These are phyloP conservation scores for Ceratopteris richardii DNA, from an alignment of 75 land plant species.

Conservation along the genomic window DNA sequence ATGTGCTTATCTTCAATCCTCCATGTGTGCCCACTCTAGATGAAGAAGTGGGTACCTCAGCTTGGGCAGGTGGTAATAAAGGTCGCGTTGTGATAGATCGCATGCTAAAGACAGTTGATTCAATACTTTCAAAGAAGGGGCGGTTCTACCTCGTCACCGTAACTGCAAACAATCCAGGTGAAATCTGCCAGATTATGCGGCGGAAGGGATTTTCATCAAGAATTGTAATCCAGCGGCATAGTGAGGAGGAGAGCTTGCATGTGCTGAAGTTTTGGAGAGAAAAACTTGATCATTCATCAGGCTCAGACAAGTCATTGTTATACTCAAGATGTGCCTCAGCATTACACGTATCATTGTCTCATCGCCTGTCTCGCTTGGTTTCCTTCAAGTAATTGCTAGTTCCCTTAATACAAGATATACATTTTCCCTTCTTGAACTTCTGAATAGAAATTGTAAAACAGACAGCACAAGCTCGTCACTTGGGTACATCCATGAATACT, in stretches of 20 bases:
- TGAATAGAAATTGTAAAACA: too few relatives aligned
- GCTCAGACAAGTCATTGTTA: not conserved
- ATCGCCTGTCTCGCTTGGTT: conserved; percentile 1
- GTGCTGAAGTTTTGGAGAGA: conserved; percentile 81
- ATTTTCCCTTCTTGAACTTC: too few relatives aligned
- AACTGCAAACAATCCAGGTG: conserved; percentile 65
- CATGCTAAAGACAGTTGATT: conserved; percentile 59
- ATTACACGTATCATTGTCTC: not conserved
- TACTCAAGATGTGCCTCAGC: not conserved
- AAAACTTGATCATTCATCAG: conserved; percentile 8
- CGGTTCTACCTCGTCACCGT: conserved; percentile 87
- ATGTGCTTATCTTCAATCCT: conserved; percentile 90
- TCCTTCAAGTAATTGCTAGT: conserved; percentile 2
- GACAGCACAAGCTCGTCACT: too few relatives aligned
- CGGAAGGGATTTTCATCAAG: conserved; percentile 73
- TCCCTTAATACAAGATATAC: too few relatives aligned
- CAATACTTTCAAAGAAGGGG: conserved; percentile 62
- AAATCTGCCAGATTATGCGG: conserved; percentile 72
- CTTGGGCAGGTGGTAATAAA: conserved; percentile 97
- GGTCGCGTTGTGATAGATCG: conserved; percentile 80
- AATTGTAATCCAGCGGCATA: conserved; percentile 74
- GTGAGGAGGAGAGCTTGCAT: conserved; percentile 70
- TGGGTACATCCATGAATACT: too few relatives aligned
- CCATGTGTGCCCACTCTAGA: conserved; percentile 98
- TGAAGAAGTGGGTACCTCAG: conserved; percentile 73